These are phyloP conservation scores for Parachaetomium inaequale DNA, from an alignment of 495 filamentous ascomycete genomes.

Conservation along the genomic window DNA sequence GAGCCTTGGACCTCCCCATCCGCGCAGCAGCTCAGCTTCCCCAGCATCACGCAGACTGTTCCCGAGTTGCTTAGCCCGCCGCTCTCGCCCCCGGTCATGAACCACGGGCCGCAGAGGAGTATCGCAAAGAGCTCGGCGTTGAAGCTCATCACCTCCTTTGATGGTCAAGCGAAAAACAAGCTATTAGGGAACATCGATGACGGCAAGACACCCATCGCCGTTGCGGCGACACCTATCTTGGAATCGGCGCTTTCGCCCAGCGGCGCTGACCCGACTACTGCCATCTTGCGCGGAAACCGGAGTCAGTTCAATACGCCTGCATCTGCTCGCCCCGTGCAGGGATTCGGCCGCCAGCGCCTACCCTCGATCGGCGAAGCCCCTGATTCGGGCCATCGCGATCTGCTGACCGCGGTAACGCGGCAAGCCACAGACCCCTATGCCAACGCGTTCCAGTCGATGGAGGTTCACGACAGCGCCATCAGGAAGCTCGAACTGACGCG, in stretches of 20 bases:
- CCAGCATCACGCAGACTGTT: slow-evolving; percentile 44
- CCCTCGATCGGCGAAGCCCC: slow-evolving; percentile 81
- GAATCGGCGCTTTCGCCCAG: slow-evolving; percentile 82
- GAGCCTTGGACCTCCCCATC: slow-evolving; percentile 84
- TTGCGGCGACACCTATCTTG: slow-evolving; percentile 82
- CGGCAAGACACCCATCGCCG: slow-evolving; percentile 72
- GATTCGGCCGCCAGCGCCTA: slow-evolving; percentile 63
- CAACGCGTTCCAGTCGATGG: slow-evolving; percentile 18
- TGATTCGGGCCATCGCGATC: slow-evolving; percentile 35
- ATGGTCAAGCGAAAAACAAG: slow-evolving; percentile 56
- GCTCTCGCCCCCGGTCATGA: slow-evolving; percentile 49
- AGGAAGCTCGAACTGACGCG: slow-evolving; percentile 31
- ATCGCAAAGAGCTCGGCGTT: slow-evolving; percentile 77
- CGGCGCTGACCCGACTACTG: slow-evolving; percentile 59
- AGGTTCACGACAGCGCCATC: slow-evolving; percentile 9
- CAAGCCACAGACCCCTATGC: slow-evolving; percentile 23
- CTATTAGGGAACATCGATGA: slow-evolving; percentile 66
- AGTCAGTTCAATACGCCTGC: slow-evolving; percentile 61
- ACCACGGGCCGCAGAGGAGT: slow-evolving; percentile 52
- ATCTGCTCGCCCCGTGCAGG: slow-evolving; percentile 68
- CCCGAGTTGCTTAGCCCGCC: slow-evolving; percentile 57
- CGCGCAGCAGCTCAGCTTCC: slow-evolving; percentile 63
- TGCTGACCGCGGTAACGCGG: slow-evolving; percentile 29
- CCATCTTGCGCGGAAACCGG: slow-evolving; percentile 59
- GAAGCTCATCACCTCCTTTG: slow-evolving; percentile 90